phyloP scores from a whole-genome alignment of 108 stramenopile genomes.

The Bacterosira constricta region DNA sequence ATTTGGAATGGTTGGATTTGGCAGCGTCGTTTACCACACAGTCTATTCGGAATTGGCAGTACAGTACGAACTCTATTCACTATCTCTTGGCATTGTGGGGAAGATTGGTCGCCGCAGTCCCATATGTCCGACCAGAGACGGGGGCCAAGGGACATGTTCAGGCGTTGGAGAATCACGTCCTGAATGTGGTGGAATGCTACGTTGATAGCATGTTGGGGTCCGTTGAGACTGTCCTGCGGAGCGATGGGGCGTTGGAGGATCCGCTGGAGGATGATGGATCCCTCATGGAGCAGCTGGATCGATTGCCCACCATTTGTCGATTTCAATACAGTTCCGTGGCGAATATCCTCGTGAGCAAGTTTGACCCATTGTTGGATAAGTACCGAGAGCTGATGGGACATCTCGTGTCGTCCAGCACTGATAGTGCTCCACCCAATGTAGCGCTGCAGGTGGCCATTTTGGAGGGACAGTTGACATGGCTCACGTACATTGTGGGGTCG shows the following conservation, averaged over 20 bases:
- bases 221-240: conserved; percentile 85
- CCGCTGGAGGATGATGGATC: conserved; percentile 95
- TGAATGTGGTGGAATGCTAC: conserved; percentile 90
- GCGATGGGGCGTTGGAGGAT: conserved; percentile 90
- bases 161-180: conserved; percentile 87
- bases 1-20: conserved; percentile 94
- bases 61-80: conserved; percentile 94
- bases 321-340: conserved; percentile 91
- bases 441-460: conserved; percentile 76
- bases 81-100: conserved; percentile 97
- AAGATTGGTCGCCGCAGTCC: conserved; percentile 95
- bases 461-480: conserved; percentile 96
- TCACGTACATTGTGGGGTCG: conserved; percentile 92
- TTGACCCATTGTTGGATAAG: conserved; percentile 86
- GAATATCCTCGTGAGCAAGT: conserved; percentile 79
- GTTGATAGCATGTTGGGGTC: conserved; percentile 95
- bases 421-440: conserved; percentile 75
- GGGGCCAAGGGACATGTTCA: conserved; percentile 89
- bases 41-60: conserved; percentile 96
- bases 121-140: conserved; percentile 93
- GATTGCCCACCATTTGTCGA: conserved; percentile 92
- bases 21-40: conserved; percentile 92
- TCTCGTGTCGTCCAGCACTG: conserved; percentile 61
- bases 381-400: conserved; percentile 81
- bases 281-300: conserved; percentile 94